Evolutionary conservation across 306 rosid species (phyloP), one percentile per base, ranked within the genome.

Genomic region (Quercus aquifolioides): DNA sequence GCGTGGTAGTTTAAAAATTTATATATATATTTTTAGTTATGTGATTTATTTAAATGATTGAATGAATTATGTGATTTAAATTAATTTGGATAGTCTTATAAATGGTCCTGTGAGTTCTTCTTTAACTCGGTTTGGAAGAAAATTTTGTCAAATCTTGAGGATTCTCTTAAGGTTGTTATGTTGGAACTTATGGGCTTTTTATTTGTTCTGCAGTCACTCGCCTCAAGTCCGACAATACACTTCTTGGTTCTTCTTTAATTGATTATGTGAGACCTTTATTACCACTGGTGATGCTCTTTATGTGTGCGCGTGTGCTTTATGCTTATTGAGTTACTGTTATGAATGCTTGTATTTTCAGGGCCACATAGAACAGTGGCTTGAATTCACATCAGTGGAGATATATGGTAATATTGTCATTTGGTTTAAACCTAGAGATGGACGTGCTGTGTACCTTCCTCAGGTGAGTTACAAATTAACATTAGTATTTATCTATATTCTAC

Each of bases 291-390:
- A 33, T 28, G 2, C 26, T 2, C 12, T 43, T 5, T 20, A 26
- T 54, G 23, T 46, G 30, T 33, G 19, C 58, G 59, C 33, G 5
- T 55, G 12, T 52, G 46, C 10, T 5, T 38, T 75, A 57, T 49
- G 30, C 54, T 20, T 18, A 5, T 30, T 30, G 33, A 30, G 33
- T 18, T 18, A 4, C 63, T 21, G 21, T 71, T 49, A 31, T 38
- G 76, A 7, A 31, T 81, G 28, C 25, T 75, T 75, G 8, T 35
- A 84, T 19, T 49, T 82, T 69, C 91, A 93, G 98, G 93, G 85
- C 67, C 97, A 76, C 25, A 74, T 91, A 13, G 98, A 94, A 49
- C 97, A 94, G 74, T 94, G 98, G 97, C 90, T 91, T 79, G 98
- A 94, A 78, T 91, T 94, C 74, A 52, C 95, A 20, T 51, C 97